Base-by-base conservation (phyloP, 306 rosid species). In the Fragaria ananassa region DNA sequence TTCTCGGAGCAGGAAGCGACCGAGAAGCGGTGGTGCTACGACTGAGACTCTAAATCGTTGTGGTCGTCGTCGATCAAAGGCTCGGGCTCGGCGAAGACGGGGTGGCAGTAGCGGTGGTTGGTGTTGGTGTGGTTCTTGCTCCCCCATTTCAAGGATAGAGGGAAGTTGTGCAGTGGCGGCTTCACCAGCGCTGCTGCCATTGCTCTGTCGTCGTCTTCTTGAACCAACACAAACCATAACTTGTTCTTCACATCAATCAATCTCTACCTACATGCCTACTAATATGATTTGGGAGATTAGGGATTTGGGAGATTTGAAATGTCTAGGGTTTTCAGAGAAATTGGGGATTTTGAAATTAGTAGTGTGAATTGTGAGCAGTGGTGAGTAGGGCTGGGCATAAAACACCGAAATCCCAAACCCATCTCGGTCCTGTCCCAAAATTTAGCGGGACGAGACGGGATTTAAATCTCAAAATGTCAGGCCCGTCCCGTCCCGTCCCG, bases 111-210 rank as follows among this genome's bases (percentile, higher is more conserved):
- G 54, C 93, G 97, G 72, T 83, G 83, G 79, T 76, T 77, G 60
- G 72, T 42, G 86, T 78, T 90, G 46, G 91, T 76, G 71, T 85
- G 86, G 74, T 85, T 88, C 83, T 88, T 95, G 46, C 85, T 90
- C 0, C 99, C 97, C 97, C 99, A 95, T 80, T 89, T 90, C 46
- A 83, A 89, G 21, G 96, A 84, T 2, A 92, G 83, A 12, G 97
- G 54, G 83, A 95, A 95, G 86, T 95, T 95, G 87, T 95, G 97
- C 54, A 95, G 87, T 45, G 97, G 99, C 74, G 99, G 88, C 86
- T 95, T 92, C 53, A 75, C 91, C 17, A 97, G 99, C 10, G 90
- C 89, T 8, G 97, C 88, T 23, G 97, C 90, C 99, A 95, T 95
- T 85, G 45, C 70, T 71, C 41, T 34, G 45, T 27, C 66, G 39